Conservation (phyloP, 139 green algal species). For the Asterochloris sp. region DNA sequence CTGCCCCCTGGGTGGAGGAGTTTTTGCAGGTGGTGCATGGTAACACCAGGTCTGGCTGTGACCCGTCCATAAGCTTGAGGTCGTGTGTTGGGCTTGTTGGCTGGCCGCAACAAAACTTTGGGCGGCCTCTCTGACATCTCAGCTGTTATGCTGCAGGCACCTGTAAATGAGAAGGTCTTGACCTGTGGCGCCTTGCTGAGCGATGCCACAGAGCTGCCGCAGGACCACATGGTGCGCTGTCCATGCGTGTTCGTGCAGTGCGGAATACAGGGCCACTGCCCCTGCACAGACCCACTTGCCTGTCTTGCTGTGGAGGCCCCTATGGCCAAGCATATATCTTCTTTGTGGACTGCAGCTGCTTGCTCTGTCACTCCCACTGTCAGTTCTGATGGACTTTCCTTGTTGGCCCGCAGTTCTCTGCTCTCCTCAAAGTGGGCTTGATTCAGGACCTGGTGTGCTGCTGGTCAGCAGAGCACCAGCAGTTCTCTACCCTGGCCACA, state of each 20-base stretch:
- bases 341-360: not conserved
- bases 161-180: conserved; percentile 14
- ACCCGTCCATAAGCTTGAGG: no score
- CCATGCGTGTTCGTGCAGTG: not conserved
- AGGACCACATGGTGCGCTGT: conserved; percentile 25
- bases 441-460: conserved; percentile 36
- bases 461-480: conserved; percentile 5
- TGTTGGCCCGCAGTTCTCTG: conserved; percentile 22
- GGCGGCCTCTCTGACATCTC: no score
- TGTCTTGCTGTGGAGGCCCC: not conserved
- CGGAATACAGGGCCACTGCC: not conserved
- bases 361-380: no score
- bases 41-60: no score
- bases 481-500: conserved; percentile 34
- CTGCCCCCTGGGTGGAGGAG: no score
- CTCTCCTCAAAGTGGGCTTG: conserved; percentile 24
- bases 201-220: conserved; percentile 5
- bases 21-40: no score
- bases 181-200: conserved; percentile 25
- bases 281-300: not conserved
- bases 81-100: no score
- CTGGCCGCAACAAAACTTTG: no score
- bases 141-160: not conserved
- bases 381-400: not conserved
- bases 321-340: not conserved